These are phyloP conservation scores for Lactarius pseudohatsudake DNA, from an alignment of 768 basidiomycete species.

Conservation along the genomic window DNA sequence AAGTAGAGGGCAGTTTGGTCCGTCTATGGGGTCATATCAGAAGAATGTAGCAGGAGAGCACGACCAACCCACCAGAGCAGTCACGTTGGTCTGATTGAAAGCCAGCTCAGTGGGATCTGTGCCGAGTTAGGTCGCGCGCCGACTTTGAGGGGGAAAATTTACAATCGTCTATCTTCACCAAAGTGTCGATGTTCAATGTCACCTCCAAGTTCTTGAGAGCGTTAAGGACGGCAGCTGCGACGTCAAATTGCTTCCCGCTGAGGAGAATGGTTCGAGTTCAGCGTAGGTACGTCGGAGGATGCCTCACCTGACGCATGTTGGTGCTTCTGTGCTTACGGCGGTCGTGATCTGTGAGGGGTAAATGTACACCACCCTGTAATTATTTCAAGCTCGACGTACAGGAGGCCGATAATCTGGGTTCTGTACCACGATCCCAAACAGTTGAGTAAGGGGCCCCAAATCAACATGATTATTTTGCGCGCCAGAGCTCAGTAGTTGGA, in stretches of 20 bases:
- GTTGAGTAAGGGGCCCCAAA: conserved; percentile 55
- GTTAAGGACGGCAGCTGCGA: conserved; percentile 58
- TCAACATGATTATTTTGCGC: conserved; percentile 55
- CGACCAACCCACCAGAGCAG: conserved; percentile 46
- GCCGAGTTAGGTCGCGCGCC: conserved; percentile 6
- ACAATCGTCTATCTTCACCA: conserved; percentile 68
- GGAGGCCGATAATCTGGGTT: conserved; percentile 53
- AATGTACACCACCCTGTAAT: neutral
- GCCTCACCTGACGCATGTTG: conserved; percentile 59
- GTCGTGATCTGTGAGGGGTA: conserved; percentile 47
- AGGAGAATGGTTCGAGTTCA: neutral
- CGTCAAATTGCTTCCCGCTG: conserved; percentile 68
- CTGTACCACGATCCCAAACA: conserved; percentile 54
- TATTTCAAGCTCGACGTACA: conserved; percentile 38
- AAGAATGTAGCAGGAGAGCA: conserved; percentile 14
- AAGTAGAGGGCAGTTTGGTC: conserved; percentile 64
- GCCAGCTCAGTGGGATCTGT: conserved; percentile 54
- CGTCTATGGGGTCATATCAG: conserved; percentile 40
- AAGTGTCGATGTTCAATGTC: conserved; percentile 53
- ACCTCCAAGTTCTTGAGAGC: conserved; percentile 60
- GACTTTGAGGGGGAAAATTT: conserved; percentile 28
- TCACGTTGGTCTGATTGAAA: conserved; percentile 57
- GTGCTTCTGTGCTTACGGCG: conserved; percentile 49
- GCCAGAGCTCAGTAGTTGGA: conserved; percentile 51
- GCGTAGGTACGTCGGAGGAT: neutral